A percentile compares a stretch with the other conserved stretches of the same genome.
phyloP scores from a whole-genome alignment of 2,329 filamentous ascomycete species.

The Sphaerostilbella broomeana region DNA sequence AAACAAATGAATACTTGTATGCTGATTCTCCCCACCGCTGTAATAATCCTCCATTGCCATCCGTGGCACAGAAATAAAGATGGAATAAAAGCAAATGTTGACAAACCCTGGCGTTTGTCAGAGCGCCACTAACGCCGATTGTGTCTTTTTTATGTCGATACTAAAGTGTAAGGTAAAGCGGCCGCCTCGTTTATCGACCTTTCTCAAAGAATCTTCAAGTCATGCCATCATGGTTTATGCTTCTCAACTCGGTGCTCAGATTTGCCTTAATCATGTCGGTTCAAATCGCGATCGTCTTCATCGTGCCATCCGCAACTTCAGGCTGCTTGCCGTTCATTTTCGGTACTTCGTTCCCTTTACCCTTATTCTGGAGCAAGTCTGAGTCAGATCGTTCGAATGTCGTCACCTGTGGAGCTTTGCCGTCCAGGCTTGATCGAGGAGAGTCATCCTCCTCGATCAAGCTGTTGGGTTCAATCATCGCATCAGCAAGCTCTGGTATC shows the following conservation, averaged over 20 bases:
- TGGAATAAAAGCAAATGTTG: constrained; percentile 11
- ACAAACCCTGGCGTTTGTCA: constrained; percentile 13
- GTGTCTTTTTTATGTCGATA: constrained; percentile 11
- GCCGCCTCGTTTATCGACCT: constrained; percentile 7
- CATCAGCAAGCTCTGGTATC: constrained; percentile 33
- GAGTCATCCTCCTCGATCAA: constrained; percentile 53
- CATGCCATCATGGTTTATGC: constrained; percentile 19
- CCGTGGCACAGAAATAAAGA: constrained; percentile 1
- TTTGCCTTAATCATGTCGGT: neutral
- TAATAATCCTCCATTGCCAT: too few species aligned
- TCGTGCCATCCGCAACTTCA: constrained; percentile 41
- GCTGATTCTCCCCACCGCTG: constrained; percentile 6
- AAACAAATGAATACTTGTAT: constrained; percentile 3
- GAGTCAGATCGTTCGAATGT: constrained; percentile 30
- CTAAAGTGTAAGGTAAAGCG: constrained; percentile 10
- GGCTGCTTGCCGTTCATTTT: constrained; percentile 40
- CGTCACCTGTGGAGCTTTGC: constrained; percentile 27
- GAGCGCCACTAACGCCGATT: constrained; percentile 16
- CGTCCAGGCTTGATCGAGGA: constrained; percentile 41
- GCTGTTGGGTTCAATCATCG: constrained; percentile 38
- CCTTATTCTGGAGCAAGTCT: constrained; percentile 33
- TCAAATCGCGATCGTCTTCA: constrained; percentile 59
- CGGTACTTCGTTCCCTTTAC: constrained; percentile 29
- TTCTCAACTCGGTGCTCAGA: constrained; percentile 5
- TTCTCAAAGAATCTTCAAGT: constrained; percentile 14